phyloP scores from a whole-genome alignment of 1,284 basidiomycete genomes.

The Hymenochaete sp. region DNA sequence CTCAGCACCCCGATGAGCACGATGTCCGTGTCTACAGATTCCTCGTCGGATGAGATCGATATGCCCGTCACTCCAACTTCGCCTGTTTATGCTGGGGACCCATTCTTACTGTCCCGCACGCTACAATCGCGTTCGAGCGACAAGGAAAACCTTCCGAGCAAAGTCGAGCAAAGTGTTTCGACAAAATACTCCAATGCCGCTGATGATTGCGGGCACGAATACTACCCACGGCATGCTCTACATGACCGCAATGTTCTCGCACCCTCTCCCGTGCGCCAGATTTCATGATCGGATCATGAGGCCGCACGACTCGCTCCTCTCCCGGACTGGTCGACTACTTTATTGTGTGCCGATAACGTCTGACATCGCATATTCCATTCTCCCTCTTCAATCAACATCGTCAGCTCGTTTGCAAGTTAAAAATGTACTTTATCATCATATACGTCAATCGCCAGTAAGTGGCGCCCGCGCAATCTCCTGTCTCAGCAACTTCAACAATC shows the following conservation, averaged over 20 bases:
- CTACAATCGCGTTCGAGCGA: constrained; percentile 44
- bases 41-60: constrained; percentile 50
- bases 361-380: constrained; percentile 8
- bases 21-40: constrained; percentile 60
- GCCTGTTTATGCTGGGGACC: constrained; percentile 38
- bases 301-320: constrained; percentile 14
- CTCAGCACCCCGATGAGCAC: constrained; percentile 65
- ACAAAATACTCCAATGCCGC: constrained; percentile 61
- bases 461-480: constrained; percentile 17
- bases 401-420: constrained; percentile 13
- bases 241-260: constrained; percentile 50
- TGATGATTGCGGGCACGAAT: constrained; percentile 71
- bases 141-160: constrained; percentile 68
- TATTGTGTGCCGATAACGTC: constrained; percentile 1
- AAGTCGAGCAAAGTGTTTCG: constrained; percentile 51
- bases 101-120: constrained; percentile 44
- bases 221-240: constrained; percentile 50
- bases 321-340: constrained; percentile 3
- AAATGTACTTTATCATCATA: constrained; percentile 19
- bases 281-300: constrained; percentile 20
- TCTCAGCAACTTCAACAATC: constrained; percentile 26
- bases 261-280: constrained; percentile 15
- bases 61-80: constrained; percentile 74
- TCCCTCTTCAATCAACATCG: constrained; percentile 1
- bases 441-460: constrained; percentile 17